A percentile compares a stretch with the other conserved stretches of the same genome.
Conservation (phyloP, 2,329 filamentous ascomycete genomes). For the Trichoderma gracile region DNA sequence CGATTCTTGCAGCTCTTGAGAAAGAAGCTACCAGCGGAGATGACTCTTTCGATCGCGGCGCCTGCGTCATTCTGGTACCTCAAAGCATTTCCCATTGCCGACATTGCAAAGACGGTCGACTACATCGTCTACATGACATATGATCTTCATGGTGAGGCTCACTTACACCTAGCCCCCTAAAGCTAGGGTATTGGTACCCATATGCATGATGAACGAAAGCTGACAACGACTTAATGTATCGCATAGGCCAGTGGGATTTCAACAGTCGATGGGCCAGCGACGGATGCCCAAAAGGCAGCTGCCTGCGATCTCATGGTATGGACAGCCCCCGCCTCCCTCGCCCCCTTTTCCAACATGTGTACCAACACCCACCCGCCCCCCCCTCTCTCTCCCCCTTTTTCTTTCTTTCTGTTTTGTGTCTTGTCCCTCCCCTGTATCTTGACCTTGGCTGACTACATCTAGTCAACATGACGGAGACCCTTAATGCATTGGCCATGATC, state of each 20-base stretch:
- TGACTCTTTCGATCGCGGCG: constrained; percentile 36
- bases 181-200: too few relatives aligned
- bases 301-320: constrained; percentile 32
- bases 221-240: too few relatives aligned
- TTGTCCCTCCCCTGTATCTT: too few relatives aligned
- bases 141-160: constrained; percentile 32
- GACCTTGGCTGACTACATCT: too few relatives aligned
- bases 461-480: constrained; percentile 37
- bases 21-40: constrained; percentile 26
- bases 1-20: constrained; percentile 3
- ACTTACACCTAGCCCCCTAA: too few relatives aligned
- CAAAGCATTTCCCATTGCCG: constrained; percentile 37
- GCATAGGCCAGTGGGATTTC: constrained; percentile 35
- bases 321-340: too few relatives aligned
- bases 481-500: constrained; percentile 33
- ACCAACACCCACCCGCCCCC: too few relatives aligned
- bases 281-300: constrained; percentile 33
- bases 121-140: constrained; percentile 41
- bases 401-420: too few relatives aligned
- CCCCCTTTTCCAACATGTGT: too few relatives aligned
- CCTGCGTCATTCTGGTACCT: constrained; percentile 42
- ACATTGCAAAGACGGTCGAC: constrained; percentile 34
- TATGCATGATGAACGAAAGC: too few relatives aligned
- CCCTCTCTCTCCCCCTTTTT: too few relatives aligned
- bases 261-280: constrained; percentile 33